Conservation (phyloP, 192 early-diverging fungal species). For the Paraglomus occultum region DNA sequence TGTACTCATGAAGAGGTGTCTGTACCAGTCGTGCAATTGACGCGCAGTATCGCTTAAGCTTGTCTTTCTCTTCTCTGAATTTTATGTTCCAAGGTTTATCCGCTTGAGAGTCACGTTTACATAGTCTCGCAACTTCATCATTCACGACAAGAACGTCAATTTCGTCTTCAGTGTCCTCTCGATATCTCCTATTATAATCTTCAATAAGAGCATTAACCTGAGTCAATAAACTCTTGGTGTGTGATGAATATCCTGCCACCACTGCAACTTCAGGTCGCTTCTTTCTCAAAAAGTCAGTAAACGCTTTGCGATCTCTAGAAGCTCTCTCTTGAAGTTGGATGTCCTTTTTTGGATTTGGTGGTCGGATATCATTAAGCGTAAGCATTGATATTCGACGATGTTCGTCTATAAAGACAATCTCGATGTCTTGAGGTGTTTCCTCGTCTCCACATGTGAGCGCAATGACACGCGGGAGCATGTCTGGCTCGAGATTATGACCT, state of each 20-base stretch:
- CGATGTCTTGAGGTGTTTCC: conserved; percentile 50
- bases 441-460: conserved; percentile 75
- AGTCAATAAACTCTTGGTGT: conserved; percentile 73
- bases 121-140: conserved; percentile 87
- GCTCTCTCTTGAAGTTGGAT: not conserved
- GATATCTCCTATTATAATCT: conserved; percentile 40
- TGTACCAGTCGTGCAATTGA: conserved; percentile 82
- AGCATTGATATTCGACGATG: conserved; percentile 68
- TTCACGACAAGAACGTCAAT: conserved; percentile 69
- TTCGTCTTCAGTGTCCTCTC: conserved; percentile 46
- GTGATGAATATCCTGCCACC: conserved; percentile 73
- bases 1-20: conserved; percentile 79
- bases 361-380: conserved; percentile 23
- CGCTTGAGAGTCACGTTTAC: conserved; percentile 41
- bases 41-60: conserved; percentile 83
- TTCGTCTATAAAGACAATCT: conserved; percentile 72
- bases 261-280: conserved; percentile 75
- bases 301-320: conserved; percentile 39
- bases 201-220: conserved; percentile 57
- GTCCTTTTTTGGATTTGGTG: not conserved
- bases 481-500: conserved; percentile 40
- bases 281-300: conserved; percentile 58
- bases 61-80: conserved; percentile 65
- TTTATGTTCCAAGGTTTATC: conserved; percentile 50
- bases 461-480: conserved; percentile 58